Evolutionary conservation across 2,329 filamentous ascomycete species (phyloP).

Genomic region (Cryphonectria nitschkei): DNA sequence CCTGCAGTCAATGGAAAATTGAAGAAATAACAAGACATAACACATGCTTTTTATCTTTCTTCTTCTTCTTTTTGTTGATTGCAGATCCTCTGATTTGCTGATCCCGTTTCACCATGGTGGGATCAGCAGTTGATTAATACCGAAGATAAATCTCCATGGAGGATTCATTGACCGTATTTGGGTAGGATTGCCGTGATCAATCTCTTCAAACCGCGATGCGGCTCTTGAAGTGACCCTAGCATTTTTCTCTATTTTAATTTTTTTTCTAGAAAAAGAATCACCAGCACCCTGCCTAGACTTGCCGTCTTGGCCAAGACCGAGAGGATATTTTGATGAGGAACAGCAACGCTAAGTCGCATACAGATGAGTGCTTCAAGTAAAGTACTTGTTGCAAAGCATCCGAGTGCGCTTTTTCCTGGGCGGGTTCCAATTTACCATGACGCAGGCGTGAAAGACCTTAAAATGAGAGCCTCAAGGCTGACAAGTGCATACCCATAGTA

Average conservation of each 20-base stretch:
- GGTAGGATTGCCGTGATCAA: slow-evolving; percentile 10
- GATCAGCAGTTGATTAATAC: slow-evolving; percentile 28
- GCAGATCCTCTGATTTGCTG: slow-evolving; percentile 27
- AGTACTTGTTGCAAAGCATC: background rate
- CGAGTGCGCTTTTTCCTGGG: background rate
- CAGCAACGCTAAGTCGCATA: background rate
- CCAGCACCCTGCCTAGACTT: background rate
- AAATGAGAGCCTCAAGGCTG: background rate
- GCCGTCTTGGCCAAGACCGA: background rate
- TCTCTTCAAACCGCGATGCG: background rate
- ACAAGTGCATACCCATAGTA: background rate
- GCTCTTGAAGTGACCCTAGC: background rate
- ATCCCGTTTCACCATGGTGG: slow-evolving; percentile 29
- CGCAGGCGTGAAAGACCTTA: background rate
- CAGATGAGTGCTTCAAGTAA: background rate
- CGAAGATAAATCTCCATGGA: background rate
- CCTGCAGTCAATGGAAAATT: background rate
- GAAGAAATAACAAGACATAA: background rate
- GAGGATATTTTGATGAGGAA: background rate
- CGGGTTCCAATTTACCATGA: background rate
- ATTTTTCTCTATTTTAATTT: background rate
- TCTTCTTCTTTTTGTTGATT: slow-evolving; percentile 13
- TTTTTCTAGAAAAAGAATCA: background rate
- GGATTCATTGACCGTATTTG: slow-evolving; percentile 12
- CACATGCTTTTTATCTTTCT: slow-evolving; percentile 1